Conservation (phyloP, 2,329 filamentous ascomycete species). For the Epichloe gansuensis region DNA sequence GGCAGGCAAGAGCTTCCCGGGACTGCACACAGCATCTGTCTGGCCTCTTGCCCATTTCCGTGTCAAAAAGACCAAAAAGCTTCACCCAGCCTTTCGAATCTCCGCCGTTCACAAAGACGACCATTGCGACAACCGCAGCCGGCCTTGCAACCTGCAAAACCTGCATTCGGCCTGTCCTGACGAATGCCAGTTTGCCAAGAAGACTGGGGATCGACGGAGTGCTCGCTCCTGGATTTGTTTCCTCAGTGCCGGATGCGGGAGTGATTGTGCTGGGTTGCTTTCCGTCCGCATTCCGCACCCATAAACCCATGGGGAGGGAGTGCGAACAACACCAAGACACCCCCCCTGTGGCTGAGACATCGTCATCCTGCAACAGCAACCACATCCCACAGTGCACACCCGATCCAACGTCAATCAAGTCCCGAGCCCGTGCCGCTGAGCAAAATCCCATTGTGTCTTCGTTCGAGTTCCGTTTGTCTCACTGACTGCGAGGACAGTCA, state of each 20-base stretch:
- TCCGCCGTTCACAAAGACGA: background rate
- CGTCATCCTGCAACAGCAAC: slow-evolving; percentile 7
- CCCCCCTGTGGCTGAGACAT: slow-evolving; percentile 13
- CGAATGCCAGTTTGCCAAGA: background rate
- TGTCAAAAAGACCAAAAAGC: background rate
- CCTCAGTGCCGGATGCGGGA: slow-evolving; percentile 12
- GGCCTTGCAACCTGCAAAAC: background rate
- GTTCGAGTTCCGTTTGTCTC: background rate
- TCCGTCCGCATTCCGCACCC: slow-evolving; percentile 1
- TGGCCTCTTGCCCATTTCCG: background rate
- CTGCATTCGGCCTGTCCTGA: background rate
- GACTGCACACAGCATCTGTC: too few relatives aligned
- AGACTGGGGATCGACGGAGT: background rate
- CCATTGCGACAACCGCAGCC: background rate
- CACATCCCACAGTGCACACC: background rate
- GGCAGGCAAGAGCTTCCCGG: background rate
- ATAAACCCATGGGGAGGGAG: too few relatives aligned
- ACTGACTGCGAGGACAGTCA: background rate
- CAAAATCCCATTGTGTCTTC: background rate
- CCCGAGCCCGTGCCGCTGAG: background rate
- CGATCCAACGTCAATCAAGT: background rate
- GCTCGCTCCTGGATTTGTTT: slow-evolving; percentile 6
- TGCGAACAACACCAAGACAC: too few relatives aligned
- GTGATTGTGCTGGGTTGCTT: background rate
- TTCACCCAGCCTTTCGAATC: background rate